These are phyloP conservation scores for Anthracocystis panici-leucophaei DNA, from an alignment of 1,284 basidiomycete genomes.

Conservation along the genomic window DNA sequence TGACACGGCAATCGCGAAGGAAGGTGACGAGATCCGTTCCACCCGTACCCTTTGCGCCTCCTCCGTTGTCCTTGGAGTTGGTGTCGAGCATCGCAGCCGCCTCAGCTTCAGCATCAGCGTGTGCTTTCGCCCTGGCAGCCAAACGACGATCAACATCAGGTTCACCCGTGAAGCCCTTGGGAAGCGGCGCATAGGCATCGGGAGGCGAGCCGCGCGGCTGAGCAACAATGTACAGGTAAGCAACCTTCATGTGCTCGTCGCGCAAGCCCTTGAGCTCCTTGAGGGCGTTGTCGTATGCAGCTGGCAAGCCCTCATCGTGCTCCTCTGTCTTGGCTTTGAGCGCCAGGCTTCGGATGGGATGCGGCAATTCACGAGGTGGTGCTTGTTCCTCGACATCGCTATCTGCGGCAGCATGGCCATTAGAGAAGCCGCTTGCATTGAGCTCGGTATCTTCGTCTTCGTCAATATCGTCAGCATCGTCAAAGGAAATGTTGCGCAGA, in stretches of 20 bases:
- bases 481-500: constrained; percentile 71
- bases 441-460: background rate
- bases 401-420: background rate
- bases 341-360: constrained; percentile 60
- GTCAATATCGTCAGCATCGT: constrained; percentile 31
- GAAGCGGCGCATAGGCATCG: constrained; percentile 51
- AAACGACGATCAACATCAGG: constrained; percentile 19
- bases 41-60: constrained; percentile 61
- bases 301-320: constrained; percentile 49
- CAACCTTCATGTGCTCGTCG: constrained; percentile 88
- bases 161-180: constrained; percentile 46
- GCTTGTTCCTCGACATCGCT: constrained; percentile 3
- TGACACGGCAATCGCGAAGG: constrained; percentile 60
- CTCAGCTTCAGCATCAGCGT: constrained; percentile 23
- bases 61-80: constrained; percentile 28
- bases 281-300: constrained; percentile 79
- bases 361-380: constrained; percentile 15
- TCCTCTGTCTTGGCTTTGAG: constrained; percentile 40
- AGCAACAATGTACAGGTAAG: constrained; percentile 77
- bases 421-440: background rate
- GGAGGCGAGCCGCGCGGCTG: constrained; percentile 59
- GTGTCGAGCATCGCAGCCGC: constrained; percentile 34
- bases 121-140: constrained; percentile 23
- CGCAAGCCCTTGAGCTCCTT: constrained; percentile 82
- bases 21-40: constrained; percentile 65